These are phyloP conservation scores for Hypoxylon subgilvum DNA, from an alignment of 495 filamentous ascomycete genomes.

Conservation along the genomic window DNA sequence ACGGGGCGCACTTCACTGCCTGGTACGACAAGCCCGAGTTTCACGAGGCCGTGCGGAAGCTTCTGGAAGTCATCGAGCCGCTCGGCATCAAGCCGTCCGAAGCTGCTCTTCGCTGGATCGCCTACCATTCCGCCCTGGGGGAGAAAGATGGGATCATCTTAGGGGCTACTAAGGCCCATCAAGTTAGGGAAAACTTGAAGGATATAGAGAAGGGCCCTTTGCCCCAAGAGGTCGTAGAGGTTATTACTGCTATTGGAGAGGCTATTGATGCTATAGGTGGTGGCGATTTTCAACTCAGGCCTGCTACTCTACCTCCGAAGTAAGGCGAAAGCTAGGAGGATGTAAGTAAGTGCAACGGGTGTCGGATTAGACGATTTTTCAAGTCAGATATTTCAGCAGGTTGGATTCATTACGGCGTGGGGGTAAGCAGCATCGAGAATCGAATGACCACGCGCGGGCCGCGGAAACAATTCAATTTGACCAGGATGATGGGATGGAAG, in stretches of 20 bases:
- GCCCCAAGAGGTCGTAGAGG: constrained; percentile 19
- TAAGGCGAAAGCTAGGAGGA: neutral
- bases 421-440: no score
- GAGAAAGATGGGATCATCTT: constrained; percentile 60
- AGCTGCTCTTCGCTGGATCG: constrained; percentile 62
- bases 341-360: no score
- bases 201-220: constrained; percentile 63
- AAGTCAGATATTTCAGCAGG: no score
- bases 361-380: no score
- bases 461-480: no score
- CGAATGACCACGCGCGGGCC: no score
- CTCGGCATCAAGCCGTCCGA: constrained; percentile 48
- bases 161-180: constrained; percentile 57
- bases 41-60: constrained; percentile 47
- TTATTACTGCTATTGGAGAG: constrained; percentile 7
- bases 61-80: constrained; percentile 13
- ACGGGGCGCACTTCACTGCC: constrained; percentile 7
- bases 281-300: constrained; percentile 12
- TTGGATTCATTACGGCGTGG: no score
- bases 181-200: constrained; percentile 60
- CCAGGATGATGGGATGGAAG: no score
- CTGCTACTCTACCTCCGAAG: constrained; percentile 4
- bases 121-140: constrained; percentile 56
- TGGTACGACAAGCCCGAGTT: constrained; percentile 51
- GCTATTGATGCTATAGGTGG: constrained; percentile 14